Evolutionary conservation across 345 rosid genomes (phyloP), one percentile per base, ranked within the genome.

Genomic region (Ceriops zippeliana): DNA sequence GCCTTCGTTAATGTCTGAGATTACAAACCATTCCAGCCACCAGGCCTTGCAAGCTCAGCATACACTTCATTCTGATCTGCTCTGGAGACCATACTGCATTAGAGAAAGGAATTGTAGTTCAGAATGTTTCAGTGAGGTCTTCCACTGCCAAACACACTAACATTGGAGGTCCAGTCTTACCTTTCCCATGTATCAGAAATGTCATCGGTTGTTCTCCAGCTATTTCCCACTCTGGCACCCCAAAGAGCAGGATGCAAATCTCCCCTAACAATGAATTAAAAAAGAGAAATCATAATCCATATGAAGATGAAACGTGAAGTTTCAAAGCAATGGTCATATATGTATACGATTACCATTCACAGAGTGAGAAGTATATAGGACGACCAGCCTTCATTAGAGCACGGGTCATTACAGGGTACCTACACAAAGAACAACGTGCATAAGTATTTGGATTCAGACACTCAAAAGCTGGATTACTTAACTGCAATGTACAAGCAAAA

Each of bases 11-110:
- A 3, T 52, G 30, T 16, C 19, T 13, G 54, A 49, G 34, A 34
- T 60, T 28, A 38, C 76, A 7, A 34, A 74, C 78, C 78, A 58
- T 76, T 76, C 80, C 80, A 76, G 57, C 76, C 80, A 32, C 80
- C 80, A 30, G 76, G 80, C 68, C 80, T 62, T 24, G 80, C 80
- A 35, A 46, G 30, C 11, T 67, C 76, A 22, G 76, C 73, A 63
- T 71, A 71, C 38, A 76, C 61, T 63, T 76, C 76, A 37, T 76
- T 76, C 68, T 61, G 30, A 71, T 76, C 80, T 37, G 80, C 80
- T 52, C 71, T 67, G 11, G 76, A 67, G 19, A 76, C 20, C 80
- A 71, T 76, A 80, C 96, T 95, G 87, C 80, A 60, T 76, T 51
- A 61, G 5, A 30, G 27, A 2, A 63, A 66, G 30, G 60, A 69